Base-by-base conservation (phyloP, 192 early-diverging fungal species). In the Thamnidium elegans region DNA sequence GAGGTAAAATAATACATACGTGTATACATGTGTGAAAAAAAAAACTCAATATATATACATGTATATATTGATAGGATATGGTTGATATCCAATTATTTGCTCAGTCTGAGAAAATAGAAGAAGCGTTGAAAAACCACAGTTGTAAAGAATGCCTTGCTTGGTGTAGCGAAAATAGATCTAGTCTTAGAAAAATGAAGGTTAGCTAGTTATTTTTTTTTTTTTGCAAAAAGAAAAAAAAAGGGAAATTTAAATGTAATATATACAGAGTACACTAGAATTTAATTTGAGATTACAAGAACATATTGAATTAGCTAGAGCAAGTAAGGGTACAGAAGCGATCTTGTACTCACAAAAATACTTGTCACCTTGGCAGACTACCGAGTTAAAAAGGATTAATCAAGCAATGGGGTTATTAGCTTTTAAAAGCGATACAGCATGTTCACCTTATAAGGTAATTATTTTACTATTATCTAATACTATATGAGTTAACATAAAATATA, bases 221-320 rank as follows among this genome's bases (percentile, higher is more conserved):
- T 39, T 6, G 9, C 9, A 39, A 39, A 39, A 48, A 48, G 3
- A 21, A 3, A 31, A 13, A 36, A 56, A 58, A 31, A 17, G 3
- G n/a, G 32, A 23, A 43, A 30, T 4, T 20, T 50, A 53, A 30
- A 65, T 44, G 10, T 9, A 31, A 30, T 62, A 3, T 60, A 44
- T 30, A 45, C 61, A 99, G 90, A 97, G 94, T 74, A 87, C 92
- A 7, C 75, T 99, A 45, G 98, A 99, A 75, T 99, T 99, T 80
- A 91, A 97, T 68, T 81, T 98, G 62, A 85, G 94, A 1, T 65
- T 97, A 43, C 96, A 98, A 77, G 98, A 99, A 73, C 94, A 88
- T 72, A 86, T 99, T 39, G 95, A 99, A 67, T 82, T 97, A 47
- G 87, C 86, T 3, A 80, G 92, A 21, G 81, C 63, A 9, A 75